Base-by-base conservation (phyloP, 306 rosid species). In the Begonia masoniana region DNA sequence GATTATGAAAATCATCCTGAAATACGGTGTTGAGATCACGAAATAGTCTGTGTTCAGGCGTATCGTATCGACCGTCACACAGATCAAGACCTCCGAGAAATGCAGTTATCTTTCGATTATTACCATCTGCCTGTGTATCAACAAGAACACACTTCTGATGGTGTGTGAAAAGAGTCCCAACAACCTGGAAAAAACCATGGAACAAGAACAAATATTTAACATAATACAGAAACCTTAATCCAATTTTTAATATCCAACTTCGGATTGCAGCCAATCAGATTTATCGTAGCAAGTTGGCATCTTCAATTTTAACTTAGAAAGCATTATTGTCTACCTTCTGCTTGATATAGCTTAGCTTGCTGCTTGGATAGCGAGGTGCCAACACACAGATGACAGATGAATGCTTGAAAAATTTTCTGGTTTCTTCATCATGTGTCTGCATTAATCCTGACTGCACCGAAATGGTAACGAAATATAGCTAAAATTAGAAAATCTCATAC, bases 61-160 rank as follows among this genome's bases (percentile, higher is more conserved):
- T 92, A 68, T 86, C 99, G 56, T 86, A 92, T n/a, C 99, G 95
- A 62, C 96, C 99, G 66, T 86, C 93, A 72, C 99, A 92, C 14
- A 86, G 65, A 74, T 92, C 96, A 64, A 92, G 80, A 60, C 99
- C 99, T 69, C 99, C 99, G 53, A 83, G 15, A 79, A 92, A 92
- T 55, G 93, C 62, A 62, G 96, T 81, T 68, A 92, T 74, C 79
- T 74, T 92, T 43, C 96, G 65, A 51, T 83, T 58, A 74, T 83
- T 86, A 51, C 96, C 95, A 54, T 14, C 9, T 51, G 82, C 93
- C 51, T 86, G 99, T 46, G 99, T 74, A 66, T 92, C 99, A 56
- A 92, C 81, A 23, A 92, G 71, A 55, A 92, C 96, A 60, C 93
- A 86, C 60, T 92, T 92, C 62, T 86, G 99, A 80, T 92, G 99